A percentile compares a stretch with the other conserved stretches of the same genome.
phyloP scores from a whole-genome alignment of 1,284 basidiomycete species.

The Papiliotrema nemorosa region DNA sequence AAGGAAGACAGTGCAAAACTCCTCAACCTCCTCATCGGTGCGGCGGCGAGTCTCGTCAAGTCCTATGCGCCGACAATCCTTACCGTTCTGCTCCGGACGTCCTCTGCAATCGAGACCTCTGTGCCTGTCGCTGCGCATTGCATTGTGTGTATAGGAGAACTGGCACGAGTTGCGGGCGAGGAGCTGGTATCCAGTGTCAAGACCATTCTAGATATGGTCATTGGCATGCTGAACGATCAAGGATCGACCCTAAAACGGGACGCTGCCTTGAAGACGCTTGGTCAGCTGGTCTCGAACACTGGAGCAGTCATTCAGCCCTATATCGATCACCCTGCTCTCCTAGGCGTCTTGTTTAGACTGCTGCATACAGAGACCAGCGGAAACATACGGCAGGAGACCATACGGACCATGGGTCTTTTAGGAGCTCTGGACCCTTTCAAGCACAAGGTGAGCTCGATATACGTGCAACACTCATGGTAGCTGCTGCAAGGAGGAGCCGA shows the following conservation, averaged over 20 bases:
- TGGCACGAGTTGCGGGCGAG: constrained; percentile 90
- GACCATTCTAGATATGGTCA: constrained; percentile 84
- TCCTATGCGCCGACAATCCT: constrained; percentile 97
- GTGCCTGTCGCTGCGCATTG: constrained; percentile 89
- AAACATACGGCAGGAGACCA: constrained; percentile 75
- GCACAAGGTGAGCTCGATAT: constrained; percentile 62
- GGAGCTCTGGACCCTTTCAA: constrained; percentile 97
- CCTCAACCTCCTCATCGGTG: constrained; percentile 79
- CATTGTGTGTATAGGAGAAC: constrained; percentile 89
- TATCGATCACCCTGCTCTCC: constrained; percentile 82
- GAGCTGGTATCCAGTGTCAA: constrained; percentile 80
- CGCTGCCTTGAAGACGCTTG: constrained; percentile 88
- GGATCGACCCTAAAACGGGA: constrained; percentile 74
- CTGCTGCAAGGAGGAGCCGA: constrained; percentile 71
- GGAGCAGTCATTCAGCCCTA: constrained; percentile 92
- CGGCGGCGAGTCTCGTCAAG: constrained; percentile 90
- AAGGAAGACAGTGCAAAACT: constrained; percentile 87
- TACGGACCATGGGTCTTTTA: constrained; percentile 92
- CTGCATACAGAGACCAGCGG: constrained; percentile 76
- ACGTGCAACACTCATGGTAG: constrained; percentile 45
- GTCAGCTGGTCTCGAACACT: constrained; percentile 92
- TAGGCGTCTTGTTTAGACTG: constrained; percentile 83
- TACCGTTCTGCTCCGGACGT: constrained; percentile 69
- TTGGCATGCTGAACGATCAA: constrained; percentile 82
- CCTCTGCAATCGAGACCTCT: constrained; percentile 80